phyloP scores from a whole-genome alignment of 2,329 filamentous ascomycete species.

The Diaporthe caulivora region DNA sequence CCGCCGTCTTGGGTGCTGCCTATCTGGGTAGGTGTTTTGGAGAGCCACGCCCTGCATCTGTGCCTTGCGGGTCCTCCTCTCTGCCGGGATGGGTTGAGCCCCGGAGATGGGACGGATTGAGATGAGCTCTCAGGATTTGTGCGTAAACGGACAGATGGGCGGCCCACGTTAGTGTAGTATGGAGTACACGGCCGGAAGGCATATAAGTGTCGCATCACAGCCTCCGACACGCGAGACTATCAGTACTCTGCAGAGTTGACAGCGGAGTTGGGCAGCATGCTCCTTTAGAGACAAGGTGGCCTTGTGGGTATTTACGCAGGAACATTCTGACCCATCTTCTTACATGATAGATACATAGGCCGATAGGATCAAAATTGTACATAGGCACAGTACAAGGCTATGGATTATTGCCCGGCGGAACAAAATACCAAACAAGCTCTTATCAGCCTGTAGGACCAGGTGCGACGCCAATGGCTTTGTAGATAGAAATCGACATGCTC shows the following conservation, averaged over 20 bases:
- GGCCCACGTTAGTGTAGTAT: too few species aligned
- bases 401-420: neutral
- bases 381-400: too few species aligned
- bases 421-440: neutral
- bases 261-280: too few species aligned
- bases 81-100: neutral
- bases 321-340: neutral
- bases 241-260: neutral
- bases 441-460: neutral
- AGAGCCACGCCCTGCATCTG: neutral
- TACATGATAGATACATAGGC: neutral
- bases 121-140: conserved; percentile 24
- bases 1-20: conserved; percentile 20
- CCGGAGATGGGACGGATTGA: conserved; percentile 14
- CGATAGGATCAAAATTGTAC: neutral
- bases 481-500: neutral
- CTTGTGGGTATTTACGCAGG: neutral
- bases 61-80: neutral
- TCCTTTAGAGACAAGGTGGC: neutral
- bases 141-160: conserved; percentile 4
- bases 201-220: neutral
- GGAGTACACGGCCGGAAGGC: neutral
- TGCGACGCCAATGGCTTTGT: neutral
- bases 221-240: neutral
- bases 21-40: conserved; percentile 25